Evolutionary conservation across 352 stramenopile genomes (phyloP).

Genomic region (Peronospora farinosa): DNA sequence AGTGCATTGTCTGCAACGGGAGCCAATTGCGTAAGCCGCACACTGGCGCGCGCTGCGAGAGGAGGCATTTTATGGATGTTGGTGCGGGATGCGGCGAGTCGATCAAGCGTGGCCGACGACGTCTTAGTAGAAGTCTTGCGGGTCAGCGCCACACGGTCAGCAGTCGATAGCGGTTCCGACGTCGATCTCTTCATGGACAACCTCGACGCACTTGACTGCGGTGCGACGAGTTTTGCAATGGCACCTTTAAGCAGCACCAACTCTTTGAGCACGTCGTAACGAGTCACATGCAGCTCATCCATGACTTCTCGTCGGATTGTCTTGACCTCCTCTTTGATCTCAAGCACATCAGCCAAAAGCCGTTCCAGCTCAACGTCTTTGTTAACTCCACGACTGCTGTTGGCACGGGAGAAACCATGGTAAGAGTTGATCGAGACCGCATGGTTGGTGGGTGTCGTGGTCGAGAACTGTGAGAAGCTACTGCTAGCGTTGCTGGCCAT

Average conservation of each 20-base stretch:
- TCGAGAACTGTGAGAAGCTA: conserved; percentile 31
- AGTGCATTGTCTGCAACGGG: conserved; percentile 63
- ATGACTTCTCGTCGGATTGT: conserved; percentile 72
- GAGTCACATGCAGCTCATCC: conserved; percentile 76
- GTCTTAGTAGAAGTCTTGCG: conserved; percentile 43
- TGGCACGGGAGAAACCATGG: no score
- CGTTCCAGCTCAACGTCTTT: conserved; percentile 26
- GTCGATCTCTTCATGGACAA: conserved; percentile 23
- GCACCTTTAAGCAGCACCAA: conserved; percentile 71
- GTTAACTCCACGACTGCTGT: conserved; percentile 1
- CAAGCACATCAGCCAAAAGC: conserved; percentile 46
- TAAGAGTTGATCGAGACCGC: conserved; percentile 19
- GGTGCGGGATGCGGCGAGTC: conserved; percentile 39
- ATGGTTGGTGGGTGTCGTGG: conserved; percentile 21
- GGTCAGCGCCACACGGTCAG: conserved; percentile 40
- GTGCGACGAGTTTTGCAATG: conserved; percentile 51
- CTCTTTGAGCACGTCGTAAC: conserved; percentile 84
- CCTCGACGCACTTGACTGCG: conserved; percentile 8
- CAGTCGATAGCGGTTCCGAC: conserved; percentile 31
- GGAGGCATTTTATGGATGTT: conserved; percentile 19
- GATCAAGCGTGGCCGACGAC: conserved; percentile 43
- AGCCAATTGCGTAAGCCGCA: conserved; percentile 53
- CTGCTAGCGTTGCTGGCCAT: conserved; percentile 34
- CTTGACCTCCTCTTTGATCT: conserved; percentile 63
- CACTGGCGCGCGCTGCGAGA: conserved; percentile 15